A percentile compares a stretch with the other conserved stretches of the same genome.
phyloP scores from a whole-genome alignment of 768 basidiomycete genomes.

The Dendrothele bispora region DNA sequence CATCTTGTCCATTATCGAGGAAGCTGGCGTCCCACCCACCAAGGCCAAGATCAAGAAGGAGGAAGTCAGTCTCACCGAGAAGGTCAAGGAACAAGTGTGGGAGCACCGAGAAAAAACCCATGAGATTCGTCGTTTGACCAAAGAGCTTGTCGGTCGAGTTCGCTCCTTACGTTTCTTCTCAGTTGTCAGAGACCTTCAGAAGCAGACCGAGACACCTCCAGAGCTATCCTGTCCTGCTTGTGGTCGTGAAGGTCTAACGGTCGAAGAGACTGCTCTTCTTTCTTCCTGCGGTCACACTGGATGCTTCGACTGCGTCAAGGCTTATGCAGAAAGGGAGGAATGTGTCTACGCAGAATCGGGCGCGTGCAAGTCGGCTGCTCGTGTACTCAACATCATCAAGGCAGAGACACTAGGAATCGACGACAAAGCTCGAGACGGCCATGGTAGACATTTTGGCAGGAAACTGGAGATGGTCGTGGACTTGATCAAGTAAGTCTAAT shows the following conservation, averaged over 20 bases:
- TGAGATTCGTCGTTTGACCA: constrained; percentile 77
- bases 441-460: constrained; percentile 77
- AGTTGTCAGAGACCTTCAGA: constrained; percentile 86
- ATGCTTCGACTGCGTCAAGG: constrained; percentile 70
- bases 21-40: constrained; percentile 51
- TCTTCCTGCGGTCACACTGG: constrained; percentile 94
- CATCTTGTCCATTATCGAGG: constrained; percentile 56
- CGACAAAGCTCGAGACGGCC: constrained; percentile 69
- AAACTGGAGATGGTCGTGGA: constrained; percentile 79
- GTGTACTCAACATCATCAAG: constrained; percentile 79
- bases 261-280: constrained; percentile 75
- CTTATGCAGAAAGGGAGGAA: constrained; percentile 73
- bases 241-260: constrained; percentile 50
- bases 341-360: constrained; percentile 75
- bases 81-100: constrained; percentile 67
- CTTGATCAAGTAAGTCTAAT: constrained; percentile 63
- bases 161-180: constrained; percentile 92
- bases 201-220: constrained; percentile 60
- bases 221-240: constrained; percentile 66
- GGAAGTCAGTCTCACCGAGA: constrained; percentile 51
- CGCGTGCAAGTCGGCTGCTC: constrained; percentile 76
- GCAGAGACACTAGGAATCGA: constrained; percentile 79
- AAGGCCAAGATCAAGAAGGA: constrained; percentile 54
- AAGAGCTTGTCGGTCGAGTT: constrained; percentile 87
- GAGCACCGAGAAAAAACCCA: constrained; percentile 86